Base-by-base conservation (phyloP, 2,329 filamentous ascomycete genomes). In the Xylariaceae sp. region DNA sequence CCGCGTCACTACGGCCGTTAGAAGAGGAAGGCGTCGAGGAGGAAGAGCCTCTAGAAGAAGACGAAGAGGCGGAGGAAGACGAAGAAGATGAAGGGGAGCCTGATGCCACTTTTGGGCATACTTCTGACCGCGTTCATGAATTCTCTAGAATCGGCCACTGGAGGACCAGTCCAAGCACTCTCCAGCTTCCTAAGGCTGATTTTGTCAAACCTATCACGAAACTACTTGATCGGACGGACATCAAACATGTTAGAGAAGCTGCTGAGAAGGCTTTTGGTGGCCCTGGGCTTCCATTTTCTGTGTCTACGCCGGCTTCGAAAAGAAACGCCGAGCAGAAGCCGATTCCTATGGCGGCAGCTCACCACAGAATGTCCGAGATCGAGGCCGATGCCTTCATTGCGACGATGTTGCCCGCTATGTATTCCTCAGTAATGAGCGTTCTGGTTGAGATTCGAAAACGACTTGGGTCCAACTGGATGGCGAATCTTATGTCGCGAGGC, bases 221-320 rank as follows among this genome's bases (percentile, higher is more conserved):
- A 4, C 77, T 96, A 2, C 77, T 97, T 2, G 78, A 79, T 11
- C 77, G 86, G 50, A 83, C 85, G 48, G 83, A 91, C 52, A 83
- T 86, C 36, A 88, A 85, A 51, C 94, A 99, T 67, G 77, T 97
- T 26, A 79, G 80, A 27, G 81, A 87, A 51, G 81, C 88, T 1
- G 89, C 92, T 0, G 84, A 90, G 61, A 81, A 79, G 36, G 79
- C 84, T 1, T 93, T 96, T 68, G 93, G 92, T 36, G 93, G 93
- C 0, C 73, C 73, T 3, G 84, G 86, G 0, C 76, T 97, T 13
- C 92, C 92, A 3, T 80, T 88, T 66, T 95, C 91, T 1, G 85
- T 89, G 1, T 81, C 86, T 1, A 92, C 89, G 2, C 87, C 89
- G 0, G 73, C 75, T 26, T 75, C 78, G 2, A 81, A 74, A 64